Evolutionary conservation across 2,329 filamentous ascomycete genomes (phyloP).

Genomic region (Cryphonectria carpinicola): DNA sequence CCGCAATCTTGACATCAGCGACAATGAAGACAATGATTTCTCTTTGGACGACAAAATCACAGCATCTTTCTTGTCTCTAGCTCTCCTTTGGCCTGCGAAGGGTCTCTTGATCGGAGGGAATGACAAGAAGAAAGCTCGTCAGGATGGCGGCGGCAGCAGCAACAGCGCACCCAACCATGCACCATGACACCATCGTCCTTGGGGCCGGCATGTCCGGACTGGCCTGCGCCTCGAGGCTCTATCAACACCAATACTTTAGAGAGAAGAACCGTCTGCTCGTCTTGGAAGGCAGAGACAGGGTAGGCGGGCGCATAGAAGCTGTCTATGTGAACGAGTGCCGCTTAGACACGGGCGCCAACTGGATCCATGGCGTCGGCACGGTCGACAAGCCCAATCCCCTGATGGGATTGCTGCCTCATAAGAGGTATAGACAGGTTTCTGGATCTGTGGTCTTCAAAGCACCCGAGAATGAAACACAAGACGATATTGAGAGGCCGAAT

Average conservation of each 20-base stretch:
- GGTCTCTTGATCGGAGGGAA: neutral
- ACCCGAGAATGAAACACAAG: neutral
- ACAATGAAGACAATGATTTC: neutral
- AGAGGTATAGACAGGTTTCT: constrained; percentile 13
- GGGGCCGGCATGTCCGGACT: constrained; percentile 21
- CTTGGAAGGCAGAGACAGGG: constrained; percentile 13
- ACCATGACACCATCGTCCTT: constrained; percentile 19
- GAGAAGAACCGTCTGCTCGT: constrained; percentile 10
- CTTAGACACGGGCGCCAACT: constrained; percentile 22
- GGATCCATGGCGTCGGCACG: constrained; percentile 21
- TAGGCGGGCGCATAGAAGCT: constrained; percentile 19
- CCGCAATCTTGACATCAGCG: constrained; percentile 5
- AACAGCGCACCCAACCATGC: neutral
- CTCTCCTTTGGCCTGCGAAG: neutral
- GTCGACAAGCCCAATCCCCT: constrained; percentile 18
- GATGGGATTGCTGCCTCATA: constrained; percentile 12
- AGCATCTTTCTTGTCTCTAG: neutral
- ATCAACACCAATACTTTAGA: constrained; percentile 13
- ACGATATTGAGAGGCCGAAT: neutral
- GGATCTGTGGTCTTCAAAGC: constrained; percentile 19
- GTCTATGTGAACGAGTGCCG: constrained; percentile 19
- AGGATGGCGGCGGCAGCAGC: constrained; percentile 14
- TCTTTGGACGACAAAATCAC: neutral
- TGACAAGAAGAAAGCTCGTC: neutral
- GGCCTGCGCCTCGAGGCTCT: constrained; percentile 18